Evolutionary conservation across 768 basidiomycete species (phyloP).

Genomic region (Sarcomyxa edulis): DNA sequence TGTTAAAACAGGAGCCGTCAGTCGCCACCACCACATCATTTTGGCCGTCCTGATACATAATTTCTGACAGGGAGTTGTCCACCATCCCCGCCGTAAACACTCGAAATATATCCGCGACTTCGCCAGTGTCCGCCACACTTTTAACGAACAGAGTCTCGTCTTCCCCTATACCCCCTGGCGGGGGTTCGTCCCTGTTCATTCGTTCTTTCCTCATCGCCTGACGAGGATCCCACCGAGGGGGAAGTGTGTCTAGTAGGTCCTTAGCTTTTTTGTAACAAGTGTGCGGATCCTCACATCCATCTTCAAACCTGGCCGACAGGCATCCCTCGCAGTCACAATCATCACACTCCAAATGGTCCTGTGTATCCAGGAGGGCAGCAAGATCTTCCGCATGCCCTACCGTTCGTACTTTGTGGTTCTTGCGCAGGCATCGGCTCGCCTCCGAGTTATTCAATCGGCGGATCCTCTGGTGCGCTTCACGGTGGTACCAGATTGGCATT

Average conservation of each 20-base stretch:
- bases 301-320: too few species aligned
- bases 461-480: too few species aligned
- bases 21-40: neutral
- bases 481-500: conserved; percentile 4
- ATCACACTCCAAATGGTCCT: too few species aligned
- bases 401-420: too few species aligned
- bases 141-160: too few species aligned
- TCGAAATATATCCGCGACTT: neutral
- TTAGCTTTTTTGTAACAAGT: conserved; percentile 1
- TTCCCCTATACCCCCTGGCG: neutral
- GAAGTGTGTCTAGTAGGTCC: neutral
- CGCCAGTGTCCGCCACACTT: neutral
- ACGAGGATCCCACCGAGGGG: conserved; percentile 1
- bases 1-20: neutral
- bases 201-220: neutral
- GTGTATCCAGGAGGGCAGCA: too few species aligned
- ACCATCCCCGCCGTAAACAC: conserved; percentile 1
- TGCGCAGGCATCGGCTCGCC: too few species aligned
- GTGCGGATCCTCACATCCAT: conserved; percentile 4
- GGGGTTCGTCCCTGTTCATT: neutral
- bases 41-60: neutral
- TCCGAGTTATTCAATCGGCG: too few species aligned
- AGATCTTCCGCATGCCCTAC: too few species aligned
- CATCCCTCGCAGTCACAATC: too few species aligned
- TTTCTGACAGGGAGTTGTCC: neutral